Base-by-base conservation (phyloP, 2,329 filamentous ascomycete species). In the Paraphaeosphaeria sporulosa region DNA sequence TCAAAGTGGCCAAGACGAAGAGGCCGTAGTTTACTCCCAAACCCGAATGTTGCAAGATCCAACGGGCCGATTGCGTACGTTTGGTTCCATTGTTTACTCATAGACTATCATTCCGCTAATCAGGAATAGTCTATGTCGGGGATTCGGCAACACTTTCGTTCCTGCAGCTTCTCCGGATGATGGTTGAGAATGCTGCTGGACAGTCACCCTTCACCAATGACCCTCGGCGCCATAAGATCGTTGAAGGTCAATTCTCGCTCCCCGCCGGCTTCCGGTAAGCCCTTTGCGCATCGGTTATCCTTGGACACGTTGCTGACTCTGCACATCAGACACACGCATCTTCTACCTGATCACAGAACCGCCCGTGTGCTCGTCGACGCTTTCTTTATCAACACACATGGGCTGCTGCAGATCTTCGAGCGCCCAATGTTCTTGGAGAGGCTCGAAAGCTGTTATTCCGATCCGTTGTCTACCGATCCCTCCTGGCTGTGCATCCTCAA, bases 331-430 rank as follows among this genome's bases (percentile, higher is more conserved):
- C 79, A 83, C 19, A 85, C 83, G 0, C 80, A 84, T 55, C 78
- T 87, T 4, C 77, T 90, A 4, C 87, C 87, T 3, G 83, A 87
- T 59, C 82, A 81, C 55, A 76, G 80, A 59, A 86, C 83, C 3
- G 85, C 86, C 1, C 77, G 82, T 42, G 76, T 87, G 27, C 78
- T 89, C 19, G 79, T 87, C 0, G 80, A 84, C 17, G 84, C 87
- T 0, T 90, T 86, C 69, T 89, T 90, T 66, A 81, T 80, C 52
- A 87, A 89, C 83, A 89, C 87, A 0, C 82, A 83, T 67, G 87
- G 87, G 15, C 74, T 90, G 9, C 74, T 90, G 5, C 85, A 90
- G 53, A 74, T 90, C 0, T 86, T 90, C 63, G 82, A 88, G 63
- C 81, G 80, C 32, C 75, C 78, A 19, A 67, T 70, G 0, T 88